These are phyloP conservation scores for Punctularia strigosozonata DNA, from an alignment of 768 basidiomycete species.

Conservation along the genomic window DNA sequence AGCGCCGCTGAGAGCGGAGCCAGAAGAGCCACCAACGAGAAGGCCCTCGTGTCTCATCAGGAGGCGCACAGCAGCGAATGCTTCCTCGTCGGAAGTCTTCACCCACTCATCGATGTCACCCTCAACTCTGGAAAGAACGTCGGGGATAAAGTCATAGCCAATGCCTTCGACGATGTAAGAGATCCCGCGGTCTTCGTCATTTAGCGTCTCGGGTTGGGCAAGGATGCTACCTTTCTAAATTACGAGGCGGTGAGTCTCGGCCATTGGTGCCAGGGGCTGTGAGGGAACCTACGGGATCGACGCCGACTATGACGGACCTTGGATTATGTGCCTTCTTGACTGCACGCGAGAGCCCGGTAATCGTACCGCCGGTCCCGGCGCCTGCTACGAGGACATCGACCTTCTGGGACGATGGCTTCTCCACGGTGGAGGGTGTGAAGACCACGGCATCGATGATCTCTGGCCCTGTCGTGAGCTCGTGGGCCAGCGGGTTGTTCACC, in stretches of 20 bases:
- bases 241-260: conserved; percentile 5
- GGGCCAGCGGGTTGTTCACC: conserved; percentile 82
- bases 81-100: conserved; percentile 73
- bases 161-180: conserved; percentile 90
- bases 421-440: conserved; percentile 47
- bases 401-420: conserved; percentile 53
- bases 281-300: conserved; percentile 70
- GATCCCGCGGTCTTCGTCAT: conserved; percentile 34
- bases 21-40: conserved; percentile 88
- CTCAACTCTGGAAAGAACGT: conserved; percentile 62
- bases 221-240: conserved; percentile 81
- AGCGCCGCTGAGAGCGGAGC: conserved; percentile 72
- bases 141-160: conserved; percentile 88
- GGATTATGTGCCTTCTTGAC: conserved; percentile 72
- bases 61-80: conserved; percentile 62
- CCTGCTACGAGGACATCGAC: conserved; percentile 77
- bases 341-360: conserved; percentile 77
- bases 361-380: conserved; percentile 91
- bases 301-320: conserved; percentile 64
- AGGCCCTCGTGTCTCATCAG: conserved; percentile 82
- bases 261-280: neutral
- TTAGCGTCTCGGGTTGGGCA: conserved; percentile 57
- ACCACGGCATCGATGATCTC: conserved; percentile 80
- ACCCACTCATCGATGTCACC: conserved; percentile 65
- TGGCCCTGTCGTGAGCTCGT: conserved; percentile 81